Percentiles rank a stretch among this genome's conserved stretches.
Evolutionary conservation across 768 basidiomycete genomes (phyloP).

Genomic region (Gymnopilus junonius): DNA sequence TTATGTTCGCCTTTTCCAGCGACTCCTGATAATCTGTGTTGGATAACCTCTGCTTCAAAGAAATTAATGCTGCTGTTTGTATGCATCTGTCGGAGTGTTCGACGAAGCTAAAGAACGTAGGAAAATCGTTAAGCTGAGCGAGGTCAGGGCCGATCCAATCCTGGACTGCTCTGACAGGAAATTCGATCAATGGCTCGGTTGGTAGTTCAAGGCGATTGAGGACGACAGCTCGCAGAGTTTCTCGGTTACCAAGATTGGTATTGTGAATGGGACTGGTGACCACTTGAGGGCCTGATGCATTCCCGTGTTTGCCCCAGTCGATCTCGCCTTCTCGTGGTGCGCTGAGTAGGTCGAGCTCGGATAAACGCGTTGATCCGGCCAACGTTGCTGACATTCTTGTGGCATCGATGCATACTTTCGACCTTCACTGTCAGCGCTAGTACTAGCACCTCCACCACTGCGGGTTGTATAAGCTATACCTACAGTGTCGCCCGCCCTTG

Average conservation of each 20-base stretch:
- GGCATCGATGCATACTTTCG: constrained; percentile 6
- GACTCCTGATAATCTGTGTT: background rate
- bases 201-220: background rate
- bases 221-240: background rate
- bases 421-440: background rate
- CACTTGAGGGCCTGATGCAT: no score
- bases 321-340: constrained; percentile 25
- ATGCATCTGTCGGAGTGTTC: constrained; percentile 3
- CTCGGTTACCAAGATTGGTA: background rate
- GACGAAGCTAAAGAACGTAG: background rate
- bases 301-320: background rate
- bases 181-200: background rate
- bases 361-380: constrained; percentile 37
- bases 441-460: no score
- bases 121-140: background rate
- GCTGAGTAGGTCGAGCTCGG: constrained; percentile 41
- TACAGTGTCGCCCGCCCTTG: constrained; percentile 3
- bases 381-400: constrained; percentile 30
- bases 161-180: background rate
- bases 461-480: constrained; percentile 6
- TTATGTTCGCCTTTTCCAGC: background rate
- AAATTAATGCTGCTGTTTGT: background rate
- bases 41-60: background rate
- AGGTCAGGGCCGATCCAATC: constrained; percentile 5
- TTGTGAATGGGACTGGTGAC: background rate